A percentile compares a stretch with the other conserved stretches of the same genome.
These are phyloP conservation scores for Pichia rugopelliculosa DNA, from an alignment of 805 yeast species.

Conservation along the genomic window DNA sequence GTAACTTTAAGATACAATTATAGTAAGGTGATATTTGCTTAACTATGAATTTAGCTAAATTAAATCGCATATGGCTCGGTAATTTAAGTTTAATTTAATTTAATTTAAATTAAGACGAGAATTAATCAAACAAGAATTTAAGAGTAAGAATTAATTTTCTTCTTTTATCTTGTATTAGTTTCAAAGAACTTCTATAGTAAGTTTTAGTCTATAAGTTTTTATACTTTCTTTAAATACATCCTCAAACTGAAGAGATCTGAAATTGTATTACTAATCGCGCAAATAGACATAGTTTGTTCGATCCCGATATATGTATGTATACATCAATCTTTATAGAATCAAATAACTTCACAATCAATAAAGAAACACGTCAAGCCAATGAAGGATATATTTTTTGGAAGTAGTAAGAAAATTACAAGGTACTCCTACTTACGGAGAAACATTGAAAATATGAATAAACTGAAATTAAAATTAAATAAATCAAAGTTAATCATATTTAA, in stretches of 20 bases:
- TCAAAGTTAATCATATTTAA: conserved; percentile 3
- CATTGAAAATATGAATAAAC: conserved; percentile 35
- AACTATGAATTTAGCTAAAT: background rate
- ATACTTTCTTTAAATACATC: background rate
- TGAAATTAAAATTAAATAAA: background rate
- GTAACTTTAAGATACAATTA: background rate
- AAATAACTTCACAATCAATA: no score
- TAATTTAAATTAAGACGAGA: background rate
- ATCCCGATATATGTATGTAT: no score
- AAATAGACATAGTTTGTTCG: no score
- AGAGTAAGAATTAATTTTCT: no score
- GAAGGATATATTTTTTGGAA: conserved; percentile 12
- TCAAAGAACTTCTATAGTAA: background rate
- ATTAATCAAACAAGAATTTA: background rate
- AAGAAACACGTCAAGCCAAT: background rate
- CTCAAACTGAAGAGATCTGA: no score
- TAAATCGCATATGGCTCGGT: background rate
- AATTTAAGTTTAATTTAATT: no score
- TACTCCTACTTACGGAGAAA: conserved; percentile 58
- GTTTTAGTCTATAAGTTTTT: background rate
- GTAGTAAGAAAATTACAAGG: conserved; percentile 43
- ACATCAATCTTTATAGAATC: no score
- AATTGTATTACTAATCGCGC: no score
- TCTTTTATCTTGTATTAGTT: background rate
- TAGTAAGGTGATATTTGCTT: background rate